Evolutionary conservation across 2,329 filamentous ascomycete genomes (phyloP), one percentile per base, ranked within the genome.

Genomic region (Microsporum ferrugineum): DNA sequence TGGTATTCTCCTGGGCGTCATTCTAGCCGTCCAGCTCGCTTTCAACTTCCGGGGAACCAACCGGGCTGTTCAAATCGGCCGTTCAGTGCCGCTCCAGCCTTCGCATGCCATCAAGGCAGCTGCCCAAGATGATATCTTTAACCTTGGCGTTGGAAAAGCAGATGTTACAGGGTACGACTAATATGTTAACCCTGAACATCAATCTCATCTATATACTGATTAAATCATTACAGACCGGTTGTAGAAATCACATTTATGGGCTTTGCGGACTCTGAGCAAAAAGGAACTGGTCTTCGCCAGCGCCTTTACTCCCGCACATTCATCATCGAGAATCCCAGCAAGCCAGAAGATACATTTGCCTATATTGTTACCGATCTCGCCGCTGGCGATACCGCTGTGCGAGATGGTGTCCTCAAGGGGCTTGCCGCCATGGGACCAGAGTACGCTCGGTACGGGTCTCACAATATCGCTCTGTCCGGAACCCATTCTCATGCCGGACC

Each of bases 401-500:
- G 91, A 12, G 84, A 91, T 72, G 91, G 91, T n/a, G 90, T 96
- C 55, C 75, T 97, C 8, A 81, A 92, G 60, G 88, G 84, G 0
- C 78, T 97, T 6, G 77, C 79, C 43, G 78, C 76, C 0, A 76
- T 95, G 5, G 92, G 91, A 0, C 73, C 79, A 14, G 85, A 87
- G 2, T 96, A 91, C 71, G 78, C 82, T 1, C 75, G 86, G 33
- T 97, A 96, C 73, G 83, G 81, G 55, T 82, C 88, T 68, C 82
- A 88, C 67, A 97, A 96, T 69, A 76, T 96, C 39, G 92, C 92
- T 38, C 82, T 97, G 27, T 95, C 90, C 0, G 92, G 91, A 60
- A 97, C 92, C 0, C 92, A 97, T 73, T 94, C 89, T 31, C 92
- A 97, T 75, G 87, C 91, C 29, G 92, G 91, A 0, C 91, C 92